Conservation (phyloP, 2,329 filamentous ascomycete genomes). For the Trichoderma sp. region DNA sequence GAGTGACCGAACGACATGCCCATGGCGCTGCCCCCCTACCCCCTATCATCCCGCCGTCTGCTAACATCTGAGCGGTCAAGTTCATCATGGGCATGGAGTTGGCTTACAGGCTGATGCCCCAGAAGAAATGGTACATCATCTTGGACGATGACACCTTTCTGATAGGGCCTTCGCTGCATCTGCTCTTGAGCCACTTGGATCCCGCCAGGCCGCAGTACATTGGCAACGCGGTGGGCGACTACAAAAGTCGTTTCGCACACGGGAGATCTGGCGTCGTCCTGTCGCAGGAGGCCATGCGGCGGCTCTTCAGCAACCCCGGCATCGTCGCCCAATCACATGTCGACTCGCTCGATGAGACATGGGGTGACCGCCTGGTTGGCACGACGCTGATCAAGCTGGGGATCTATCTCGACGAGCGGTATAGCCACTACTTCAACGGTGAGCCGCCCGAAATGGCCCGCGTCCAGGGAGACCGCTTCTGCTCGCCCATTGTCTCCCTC, state of each 20-base stretch:
- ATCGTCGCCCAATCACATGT: slow-evolving; percentile 50
- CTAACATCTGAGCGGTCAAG: slow-evolving; percentile 38
- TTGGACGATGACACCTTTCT: slow-evolving; percentile 62
- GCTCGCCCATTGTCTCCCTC: slow-evolving; percentile 57
- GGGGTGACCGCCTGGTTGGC: slow-evolving; percentile 58
- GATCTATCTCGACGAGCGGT: slow-evolving; percentile 58
- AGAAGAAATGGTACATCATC: slow-evolving; percentile 62
- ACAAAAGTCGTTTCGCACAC: slow-evolving; percentile 58
- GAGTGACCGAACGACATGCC: background rate
- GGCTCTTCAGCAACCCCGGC: slow-evolving; percentile 48
- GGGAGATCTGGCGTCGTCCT: slow-evolving; percentile 58
- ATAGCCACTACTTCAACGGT: slow-evolving; percentile 59
- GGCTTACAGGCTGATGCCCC: slow-evolving; percentile 52
- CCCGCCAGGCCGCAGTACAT: slow-evolving; percentile 52
- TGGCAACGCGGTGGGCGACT: slow-evolving; percentile 61
- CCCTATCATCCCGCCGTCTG: background rate
- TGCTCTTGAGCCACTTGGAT: slow-evolving; percentile 54
- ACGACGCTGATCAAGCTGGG: slow-evolving; percentile 56
- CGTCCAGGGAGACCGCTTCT: slow-evolving; percentile 54
- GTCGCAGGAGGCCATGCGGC: slow-evolving; percentile 53
- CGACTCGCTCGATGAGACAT: slow-evolving; percentile 54
- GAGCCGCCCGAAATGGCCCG: slow-evolving; percentile 53
- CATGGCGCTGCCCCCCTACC: background rate
- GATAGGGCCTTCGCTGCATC: slow-evolving; percentile 51
- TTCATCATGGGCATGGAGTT: slow-evolving; percentile 59